Conservation (phyloP, 306 rosid species). For the Carpinus fangiana region DNA sequence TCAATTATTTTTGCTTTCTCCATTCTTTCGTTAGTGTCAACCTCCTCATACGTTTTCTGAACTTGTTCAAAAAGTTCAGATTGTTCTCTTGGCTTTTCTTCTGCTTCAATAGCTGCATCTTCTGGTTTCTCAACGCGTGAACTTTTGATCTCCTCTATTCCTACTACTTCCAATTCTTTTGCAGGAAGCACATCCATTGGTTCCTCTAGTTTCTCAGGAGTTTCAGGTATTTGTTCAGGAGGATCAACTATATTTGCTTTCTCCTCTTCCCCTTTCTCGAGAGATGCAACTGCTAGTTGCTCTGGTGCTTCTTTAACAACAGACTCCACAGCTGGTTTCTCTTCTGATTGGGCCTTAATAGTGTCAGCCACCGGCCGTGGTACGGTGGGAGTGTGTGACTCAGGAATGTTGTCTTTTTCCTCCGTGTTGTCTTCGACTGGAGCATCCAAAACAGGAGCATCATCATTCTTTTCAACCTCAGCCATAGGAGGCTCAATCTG, state of each 20-base stretch:
- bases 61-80: conserved; percentile 1
- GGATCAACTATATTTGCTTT: conserved; percentile 29
- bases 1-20: neutral
- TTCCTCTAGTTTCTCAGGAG: conserved; percentile 25
- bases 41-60: too few relatives aligned
- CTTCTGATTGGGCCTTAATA: conserved; percentile 14
- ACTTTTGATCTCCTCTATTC: conserved; percentile 20
- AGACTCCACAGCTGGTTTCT: neutral
- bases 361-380: conserved; percentile 27
- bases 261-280: conserved; percentile 34
- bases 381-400: conserved; percentile 19
- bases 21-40: too few relatives aligned
- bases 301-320: conserved; percentile 23
- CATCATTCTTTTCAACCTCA: conserved; percentile 26
- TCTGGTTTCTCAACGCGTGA: conserved; percentile 14
- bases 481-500: conserved; percentile 8
- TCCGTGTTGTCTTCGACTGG: conserved; percentile 21
- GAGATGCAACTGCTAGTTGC: conserved; percentile 11
- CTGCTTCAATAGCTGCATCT: conserved; percentile 33
- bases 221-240: conserved; percentile 31
- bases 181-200: neutral
- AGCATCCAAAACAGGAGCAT: conserved; percentile 29
- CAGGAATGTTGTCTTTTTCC: conserved; percentile 35
- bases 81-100: conserved; percentile 35
- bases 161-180: conserved; percentile 30